Base-by-base conservation (phyloP, 306 rosid species). In the Abrus pulchellus region DNA sequence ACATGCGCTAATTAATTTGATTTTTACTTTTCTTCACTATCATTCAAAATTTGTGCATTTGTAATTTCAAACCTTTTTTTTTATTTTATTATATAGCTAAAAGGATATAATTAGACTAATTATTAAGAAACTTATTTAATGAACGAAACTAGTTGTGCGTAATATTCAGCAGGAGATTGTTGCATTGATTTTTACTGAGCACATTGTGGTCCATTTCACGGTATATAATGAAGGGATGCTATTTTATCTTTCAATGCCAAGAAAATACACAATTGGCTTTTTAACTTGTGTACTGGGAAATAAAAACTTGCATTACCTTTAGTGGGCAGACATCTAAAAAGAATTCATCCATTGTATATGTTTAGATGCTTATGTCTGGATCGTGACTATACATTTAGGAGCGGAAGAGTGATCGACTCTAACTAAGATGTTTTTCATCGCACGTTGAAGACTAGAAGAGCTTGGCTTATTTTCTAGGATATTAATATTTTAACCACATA, bases 121-220 rank as follows among this genome's bases (percentile, higher is more conserved):
- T 27, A 20, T 5, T 27, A 44, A 52, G 6, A 13, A 66, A 49
- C 28, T 12, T 12, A 63, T 6, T 29, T 52, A 45, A 69, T 69
- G 20, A 20, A 20, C 20, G 20, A 20, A 20, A 20, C 14, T 77
- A 70, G 3, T 27, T 43, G 13, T 44, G 20, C 48, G 28, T 49
- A 34, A 48, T 69, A n/a, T 67, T 68, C 40, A 10, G 50, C 52
- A 73, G 12, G 62, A 41, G 68, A 44, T 33, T 33, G 52, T 45
- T 60, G 78, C 68, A 61, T 47, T 63, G 45, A 78, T 78, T 75
- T 14, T 49, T 57, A 67, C 44, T 13, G 14, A 74, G 52, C 57
- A 63, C 52, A 54, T 20, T 44, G 27, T 65, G 52, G 85, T 74
- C 63, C 80, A 33, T 75, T 27, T 59, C 44, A 77, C 47, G 38